Conservation (phyloP, 1,284 basidiomycete species). For the Sanguinoderma infundibulare region DNA sequence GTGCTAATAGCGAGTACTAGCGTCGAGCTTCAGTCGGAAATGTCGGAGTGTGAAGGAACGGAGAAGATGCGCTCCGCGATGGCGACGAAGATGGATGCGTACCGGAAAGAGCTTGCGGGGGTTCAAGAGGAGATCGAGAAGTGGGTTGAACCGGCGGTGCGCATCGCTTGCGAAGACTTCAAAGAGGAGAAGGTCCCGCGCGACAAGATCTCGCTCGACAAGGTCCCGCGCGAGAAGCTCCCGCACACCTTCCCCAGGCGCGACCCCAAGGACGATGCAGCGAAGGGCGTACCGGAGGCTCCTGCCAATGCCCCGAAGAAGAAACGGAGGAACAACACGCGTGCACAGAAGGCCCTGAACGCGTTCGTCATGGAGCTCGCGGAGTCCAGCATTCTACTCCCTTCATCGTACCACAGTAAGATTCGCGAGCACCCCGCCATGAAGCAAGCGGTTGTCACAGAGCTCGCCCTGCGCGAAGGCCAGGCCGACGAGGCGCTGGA, state of each 20-base stretch:
- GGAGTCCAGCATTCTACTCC: neutral
- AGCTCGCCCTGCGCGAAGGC: neutral
- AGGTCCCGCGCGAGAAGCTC: neutral
- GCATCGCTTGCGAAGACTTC: no score
- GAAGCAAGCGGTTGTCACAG: neutral
- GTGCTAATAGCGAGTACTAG: no score
- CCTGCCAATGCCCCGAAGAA: neutral
- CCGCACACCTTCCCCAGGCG: slow-evolving; percentile 9
- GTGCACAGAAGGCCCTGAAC: neutral
- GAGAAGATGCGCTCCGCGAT: no score
- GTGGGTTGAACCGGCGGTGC: no score
- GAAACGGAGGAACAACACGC: neutral
- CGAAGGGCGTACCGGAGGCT: neutral
- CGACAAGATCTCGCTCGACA: no score
- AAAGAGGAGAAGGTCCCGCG: no score
- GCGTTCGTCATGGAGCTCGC: neutral
- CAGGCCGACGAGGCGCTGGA: neutral
- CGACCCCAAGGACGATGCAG: slow-evolving; percentile 3
- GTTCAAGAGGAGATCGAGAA: no score
- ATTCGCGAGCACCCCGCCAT: neutral
- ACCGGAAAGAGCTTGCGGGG: no score
- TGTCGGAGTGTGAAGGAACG: no score
- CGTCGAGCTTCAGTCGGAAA: no score
- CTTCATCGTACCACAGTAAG: neutral
- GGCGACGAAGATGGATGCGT: no score